These are phyloP conservation scores for Boletus tylopilopsis DNA, from an alignment of 768 basidiomycete species.

Conservation along the genomic window DNA sequence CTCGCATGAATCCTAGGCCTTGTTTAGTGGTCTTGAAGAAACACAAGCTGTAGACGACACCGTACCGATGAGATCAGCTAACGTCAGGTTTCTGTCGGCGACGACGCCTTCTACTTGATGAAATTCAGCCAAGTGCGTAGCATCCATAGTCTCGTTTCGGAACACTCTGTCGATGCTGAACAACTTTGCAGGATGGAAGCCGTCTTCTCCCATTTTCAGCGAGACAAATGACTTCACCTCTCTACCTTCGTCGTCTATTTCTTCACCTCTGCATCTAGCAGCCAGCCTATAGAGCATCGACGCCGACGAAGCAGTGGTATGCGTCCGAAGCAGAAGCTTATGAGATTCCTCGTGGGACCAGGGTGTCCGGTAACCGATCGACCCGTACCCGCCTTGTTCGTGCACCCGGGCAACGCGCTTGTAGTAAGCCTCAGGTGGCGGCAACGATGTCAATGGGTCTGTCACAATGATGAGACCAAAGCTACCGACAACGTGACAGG, in stretches of 20 bases:
- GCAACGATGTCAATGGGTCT: constrained; percentile 78
- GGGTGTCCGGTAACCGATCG: constrained; percentile 94
- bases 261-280: constrained; percentile 69
- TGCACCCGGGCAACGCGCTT: constrained; percentile 80
- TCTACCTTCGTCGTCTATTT: constrained; percentile 35
- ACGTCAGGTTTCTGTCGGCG: constrained; percentile 86
- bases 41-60: neutral
- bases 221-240: constrained; percentile 5
- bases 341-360: constrained; percentile 91
- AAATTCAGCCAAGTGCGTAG: constrained; percentile 98
- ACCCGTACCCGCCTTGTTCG: constrained; percentile 84
- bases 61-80: constrained; percentile 92
- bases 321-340: constrained; percentile 91
- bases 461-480: constrained; percentile 6
- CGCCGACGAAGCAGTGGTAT: constrained; percentile 93
- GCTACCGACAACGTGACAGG: neutral
- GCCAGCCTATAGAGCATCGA: constrained; percentile 94
- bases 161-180: constrained; percentile 99
- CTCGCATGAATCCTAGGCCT: constrained; percentile 87
- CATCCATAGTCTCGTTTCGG: constrained; percentile 98
- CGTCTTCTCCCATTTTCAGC: constrained; percentile 43
- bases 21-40: neutral
- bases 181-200: constrained; percentile 87
- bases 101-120: constrained; percentile 99
- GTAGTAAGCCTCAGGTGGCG: constrained; percentile 81